Evolutionary conservation across 441 rosid genomes (phyloP).

Genomic region (Heliophila coronopifolia): DNA sequence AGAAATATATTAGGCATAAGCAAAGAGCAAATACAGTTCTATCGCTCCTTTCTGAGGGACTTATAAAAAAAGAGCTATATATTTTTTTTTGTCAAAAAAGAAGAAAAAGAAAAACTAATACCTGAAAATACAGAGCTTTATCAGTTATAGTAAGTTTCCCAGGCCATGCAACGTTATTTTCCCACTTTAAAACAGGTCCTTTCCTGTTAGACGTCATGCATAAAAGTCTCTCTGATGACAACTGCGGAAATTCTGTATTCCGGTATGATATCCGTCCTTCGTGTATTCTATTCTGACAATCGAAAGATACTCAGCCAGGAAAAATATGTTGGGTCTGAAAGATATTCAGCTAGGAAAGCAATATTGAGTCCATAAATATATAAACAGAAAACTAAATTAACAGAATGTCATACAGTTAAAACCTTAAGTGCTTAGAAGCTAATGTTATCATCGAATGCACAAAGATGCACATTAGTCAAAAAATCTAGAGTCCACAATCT

Average conservation of each 20-base stretch:
- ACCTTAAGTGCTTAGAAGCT: not conserved
- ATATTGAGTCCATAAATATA: not conserved
- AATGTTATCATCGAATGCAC: constrained; percentile 5
- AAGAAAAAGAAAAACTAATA: constrained; percentile 25
- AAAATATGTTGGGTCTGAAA: not conserved
- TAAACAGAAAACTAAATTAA: not conserved
- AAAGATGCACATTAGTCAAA: not conserved
- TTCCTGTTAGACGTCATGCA: constrained; percentile 80
- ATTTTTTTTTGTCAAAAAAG: too few relatives aligned
- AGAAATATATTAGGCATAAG: too few relatives aligned
- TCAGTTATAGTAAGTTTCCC: constrained; percentile 84
- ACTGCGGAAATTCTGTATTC: constrained; percentile 41
- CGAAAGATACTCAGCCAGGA: constrained; percentile 29
- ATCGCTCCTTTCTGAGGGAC: not conserved
- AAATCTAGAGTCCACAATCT: not conserved
- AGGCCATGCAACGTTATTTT: constrained; percentile 90
- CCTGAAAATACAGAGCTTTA: constrained; percentile 90
- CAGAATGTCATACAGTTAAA: constrained; percentile 1
- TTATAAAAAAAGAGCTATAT: too few relatives aligned
- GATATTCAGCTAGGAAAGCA: not conserved
- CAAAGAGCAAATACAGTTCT: not conserved
- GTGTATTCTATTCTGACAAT: constrained; percentile 68
- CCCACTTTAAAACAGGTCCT: constrained; percentile 92
- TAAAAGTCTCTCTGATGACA: constrained; percentile 60
- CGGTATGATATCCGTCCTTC: constrained; percentile 70